Evolutionary conservation across 2,329 filamentous ascomycete species (phyloP), one percentile per base, ranked within the genome.

Genomic region (Tolypocladium album): DNA sequence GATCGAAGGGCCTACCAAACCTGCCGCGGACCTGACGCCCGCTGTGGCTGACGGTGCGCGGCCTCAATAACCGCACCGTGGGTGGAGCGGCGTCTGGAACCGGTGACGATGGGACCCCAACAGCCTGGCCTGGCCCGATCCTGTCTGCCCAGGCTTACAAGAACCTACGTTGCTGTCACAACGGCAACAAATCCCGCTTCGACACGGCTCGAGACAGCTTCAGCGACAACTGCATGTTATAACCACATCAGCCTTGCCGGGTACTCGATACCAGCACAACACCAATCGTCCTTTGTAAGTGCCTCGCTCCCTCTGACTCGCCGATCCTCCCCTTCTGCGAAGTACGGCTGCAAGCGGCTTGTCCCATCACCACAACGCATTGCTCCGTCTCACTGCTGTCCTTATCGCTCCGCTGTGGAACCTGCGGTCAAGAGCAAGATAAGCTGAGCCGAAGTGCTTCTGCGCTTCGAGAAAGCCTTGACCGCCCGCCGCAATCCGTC

Each of bases 151-250:
- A 34, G 34, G 31, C 55, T 52, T 63, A 57, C 59, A 63, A 53
- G 60, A 60, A 61, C 60, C 56, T 55, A 52, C 58, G 56, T 52
- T 39, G 55, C 62, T 38, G 58, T 62, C 42, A 45, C 58, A 57
- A 57, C 40, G 47, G 55, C 55, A 4, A 55, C 24, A 50, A 59
- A 45, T 56, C 56, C 57, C 27, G 22, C 36, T 17, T 6, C 34
- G 57, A 38, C 47, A 12, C 13, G 40, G 39, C 31, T 34, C 31
- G 42, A 24, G 50, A 45, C 56, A 58, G 40, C 56, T 47, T 50
- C 31, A 20, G 8, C 55, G 27, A 59, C 55, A 39, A 20, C 50
- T 55, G 13, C 55, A 59, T 61, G 58, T 47, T 57, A 55, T 59
- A 42, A 58, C n/a, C 38, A 57, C 55, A 39, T 31, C 58, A 50